A percentile compares a stretch with the other conserved stretches of the same genome.
Conservation (phyloP, 306 rosid genomes). For the Senna tora region DNA sequence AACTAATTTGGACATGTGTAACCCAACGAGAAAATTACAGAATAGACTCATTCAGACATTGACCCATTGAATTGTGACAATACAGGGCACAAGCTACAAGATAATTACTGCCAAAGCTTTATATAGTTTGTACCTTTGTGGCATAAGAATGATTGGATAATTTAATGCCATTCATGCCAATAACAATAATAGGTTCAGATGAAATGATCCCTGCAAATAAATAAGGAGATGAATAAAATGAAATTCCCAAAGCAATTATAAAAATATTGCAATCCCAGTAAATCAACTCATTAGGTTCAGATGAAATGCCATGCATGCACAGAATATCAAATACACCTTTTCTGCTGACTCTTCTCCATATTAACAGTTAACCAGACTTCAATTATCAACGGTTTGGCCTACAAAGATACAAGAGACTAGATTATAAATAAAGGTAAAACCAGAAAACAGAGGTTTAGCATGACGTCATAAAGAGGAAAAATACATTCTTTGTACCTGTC, state of each 20-base stretch:
- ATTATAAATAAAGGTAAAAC: constrained; percentile 15
- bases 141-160: neutral
- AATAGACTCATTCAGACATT: constrained; percentile 13
- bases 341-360: constrained; percentile 16
- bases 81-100: neutral
- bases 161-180: neutral
- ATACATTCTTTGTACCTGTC: constrained; percentile 36
- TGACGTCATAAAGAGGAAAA: constrained; percentile 15
- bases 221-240: neutral
- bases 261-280: neutral
- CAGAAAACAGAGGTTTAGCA: constrained; percentile 4
- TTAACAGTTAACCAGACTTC: constrained; percentile 11
- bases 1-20: neutral
- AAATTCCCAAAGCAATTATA: neutral
- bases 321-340: constrained; percentile 8
- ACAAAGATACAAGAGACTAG: constrained; percentile 25
- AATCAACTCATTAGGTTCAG: too few species aligned
- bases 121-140: neutral
- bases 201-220: constrained; percentile 1
- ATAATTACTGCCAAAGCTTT: neutral
- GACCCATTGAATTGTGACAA: constrained; percentile 1
- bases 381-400: constrained; percentile 29
- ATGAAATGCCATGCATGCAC: too few species aligned
- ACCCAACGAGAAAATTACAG: constrained; percentile 1
- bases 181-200: neutral